Evolutionary conservation across 2,329 filamentous ascomycete genomes (phyloP).

Genomic region (Trichophyton rubrum): DNA sequence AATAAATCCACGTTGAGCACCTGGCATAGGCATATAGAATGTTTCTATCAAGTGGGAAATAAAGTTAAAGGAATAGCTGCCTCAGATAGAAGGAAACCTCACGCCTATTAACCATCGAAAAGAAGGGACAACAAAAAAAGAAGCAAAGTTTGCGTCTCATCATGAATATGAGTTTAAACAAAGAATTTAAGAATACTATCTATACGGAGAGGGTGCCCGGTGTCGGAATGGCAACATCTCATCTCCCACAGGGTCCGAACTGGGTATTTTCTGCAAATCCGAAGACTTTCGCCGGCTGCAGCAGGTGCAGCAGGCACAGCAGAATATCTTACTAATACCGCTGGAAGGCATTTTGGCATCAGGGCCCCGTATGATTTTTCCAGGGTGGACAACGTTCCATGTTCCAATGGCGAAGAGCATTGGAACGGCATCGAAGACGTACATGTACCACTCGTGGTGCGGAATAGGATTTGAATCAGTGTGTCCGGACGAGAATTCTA

Average conservation of each 20-base stretch:
- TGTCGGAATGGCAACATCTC: constrained; percentile 2
- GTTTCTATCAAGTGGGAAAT: no score
- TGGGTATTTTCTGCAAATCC: constrained; percentile 4
- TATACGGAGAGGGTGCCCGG: background rate
- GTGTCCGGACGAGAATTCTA: constrained; percentile 46
- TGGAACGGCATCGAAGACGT: constrained; percentile 29
- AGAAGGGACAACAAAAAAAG: no score
- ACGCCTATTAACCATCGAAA: no score
- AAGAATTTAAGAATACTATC: background rate
- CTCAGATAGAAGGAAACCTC: no score
- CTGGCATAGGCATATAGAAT: no score
- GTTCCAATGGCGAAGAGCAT: constrained; percentile 28
- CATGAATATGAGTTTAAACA: background rate
- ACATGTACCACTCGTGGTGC: constrained; percentile 27
- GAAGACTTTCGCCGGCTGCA: background rate
- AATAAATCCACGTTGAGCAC: no score
- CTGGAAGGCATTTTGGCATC: constrained; percentile 11
- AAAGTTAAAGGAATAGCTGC: no score
- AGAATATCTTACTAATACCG: background rate
- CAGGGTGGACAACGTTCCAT: constrained; percentile 29
- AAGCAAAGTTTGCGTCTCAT: no score
- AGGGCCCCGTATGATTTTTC: constrained; percentile 20
- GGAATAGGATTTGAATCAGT: constrained; percentile 26
- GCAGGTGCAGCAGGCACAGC: constrained; percentile 1
- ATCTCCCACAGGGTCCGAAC: background rate